Evolutionary conservation across 305 asterid species (phyloP).

Genomic region (Fraxinus baroniana): DNA sequence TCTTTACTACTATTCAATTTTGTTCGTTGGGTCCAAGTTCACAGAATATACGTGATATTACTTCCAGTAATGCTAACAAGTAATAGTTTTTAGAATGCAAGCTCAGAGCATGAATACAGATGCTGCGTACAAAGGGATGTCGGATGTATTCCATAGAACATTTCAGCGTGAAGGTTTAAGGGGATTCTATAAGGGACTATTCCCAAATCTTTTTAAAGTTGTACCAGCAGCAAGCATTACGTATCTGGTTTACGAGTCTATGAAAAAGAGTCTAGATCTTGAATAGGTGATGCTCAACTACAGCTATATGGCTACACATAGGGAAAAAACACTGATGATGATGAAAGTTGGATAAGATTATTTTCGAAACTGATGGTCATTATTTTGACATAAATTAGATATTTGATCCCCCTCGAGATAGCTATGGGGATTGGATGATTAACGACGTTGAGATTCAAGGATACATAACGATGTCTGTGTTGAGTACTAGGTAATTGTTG

Average conservation of each 20-base stretch:
- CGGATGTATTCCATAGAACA: conserved; percentile 70
- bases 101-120: conserved; percentile 47
- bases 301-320: not conserved
- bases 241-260: conserved; percentile 79
- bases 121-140: conserved; percentile 59
- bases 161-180: conserved; percentile 59
- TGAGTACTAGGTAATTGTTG: conserved; percentile 42
- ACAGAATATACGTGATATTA: not conserved
- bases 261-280: conserved; percentile 76
- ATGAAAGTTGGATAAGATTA: conserved; percentile 48
- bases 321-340: conserved; percentile 20
- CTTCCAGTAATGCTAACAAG: conserved; percentile 5
- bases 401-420: conserved; percentile 41
- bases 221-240: conserved; percentile 98
- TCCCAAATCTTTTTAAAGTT: conserved; percentile 92
- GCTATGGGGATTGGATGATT: conserved; percentile 42
- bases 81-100: conserved; percentile 75
- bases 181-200: conserved; percentile 92
- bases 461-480: conserved; percentile 27
- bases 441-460: conserved; percentile 35
- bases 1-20: not conserved
- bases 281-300: conserved; percentile 37
- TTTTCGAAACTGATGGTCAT: conserved; percentile 36
- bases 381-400: conserved; percentile 38
- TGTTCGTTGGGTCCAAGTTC: not conserved